Percentiles rank a stretch among this genome's conserved stretches.
Evolutionary conservation across 345 rosid genomes (phyloP).

Genomic region (Carallia pectinifolia): DNA sequence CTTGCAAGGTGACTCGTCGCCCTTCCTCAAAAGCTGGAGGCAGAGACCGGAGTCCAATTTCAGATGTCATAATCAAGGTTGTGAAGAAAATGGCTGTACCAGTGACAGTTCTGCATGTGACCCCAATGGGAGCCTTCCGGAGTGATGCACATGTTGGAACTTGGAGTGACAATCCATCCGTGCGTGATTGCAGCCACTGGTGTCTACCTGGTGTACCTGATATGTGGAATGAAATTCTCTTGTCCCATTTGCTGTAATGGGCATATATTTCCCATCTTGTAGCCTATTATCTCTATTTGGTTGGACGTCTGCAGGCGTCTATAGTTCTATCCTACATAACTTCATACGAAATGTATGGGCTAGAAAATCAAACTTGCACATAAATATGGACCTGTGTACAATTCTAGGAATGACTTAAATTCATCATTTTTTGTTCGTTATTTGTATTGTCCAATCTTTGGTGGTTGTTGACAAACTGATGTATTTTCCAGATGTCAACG

Average conservation of each 20-base stretch:
- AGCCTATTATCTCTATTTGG: background rate
- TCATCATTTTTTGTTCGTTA: background rate
- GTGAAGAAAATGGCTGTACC: constrained; percentile 41
- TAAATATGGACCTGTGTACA: background rate
- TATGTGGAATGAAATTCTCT: constrained; percentile 57
- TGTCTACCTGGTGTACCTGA: constrained; percentile 82
- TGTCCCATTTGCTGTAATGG: constrained; percentile 35
- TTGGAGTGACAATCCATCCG: constrained; percentile 62
- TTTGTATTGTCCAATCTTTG: background rate
- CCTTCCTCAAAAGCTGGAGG: constrained; percentile 45
- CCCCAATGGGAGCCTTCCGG: constrained; percentile 64
- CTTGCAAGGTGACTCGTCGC: constrained; percentile 53
- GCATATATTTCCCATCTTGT: background rate
- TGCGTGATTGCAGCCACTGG: constrained; percentile 78
- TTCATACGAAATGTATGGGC: background rate
- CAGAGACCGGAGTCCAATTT: constrained; percentile 45
- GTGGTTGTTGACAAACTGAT: no score
- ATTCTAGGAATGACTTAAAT: background rate
- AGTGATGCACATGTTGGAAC: constrained; percentile 63
- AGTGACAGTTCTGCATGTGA: constrained; percentile 54
- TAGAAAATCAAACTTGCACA: background rate
- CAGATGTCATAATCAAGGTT: constrained; percentile 39
- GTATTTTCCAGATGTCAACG: no score
- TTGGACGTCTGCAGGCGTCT: background rate
- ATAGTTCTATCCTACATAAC: background rate